Evolutionary conservation across 371 early-diverging fungal species (phyloP), one percentile per base, ranked within the genome.

Genomic region (Batkoa obscura): DNA sequence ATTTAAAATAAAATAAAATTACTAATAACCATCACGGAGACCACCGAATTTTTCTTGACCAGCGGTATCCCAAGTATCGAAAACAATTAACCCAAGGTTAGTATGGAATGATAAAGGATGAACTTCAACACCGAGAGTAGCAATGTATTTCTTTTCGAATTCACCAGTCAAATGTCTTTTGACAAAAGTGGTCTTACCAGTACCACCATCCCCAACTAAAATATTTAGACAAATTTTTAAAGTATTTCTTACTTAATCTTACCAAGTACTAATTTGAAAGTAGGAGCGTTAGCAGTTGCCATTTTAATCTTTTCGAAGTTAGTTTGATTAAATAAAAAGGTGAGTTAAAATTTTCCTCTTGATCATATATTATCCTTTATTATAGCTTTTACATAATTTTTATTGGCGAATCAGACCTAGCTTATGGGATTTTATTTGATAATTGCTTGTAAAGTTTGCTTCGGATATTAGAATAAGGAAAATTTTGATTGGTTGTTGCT

Each of bases 31-130:
- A 80, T 99, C 99, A 73, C 98, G 96, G 56, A 99, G 92, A 71
- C 96, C 96, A 69, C 98, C 96, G 64, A 99, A 95, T 88, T 99
- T 99, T 73, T 99, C 99, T 71, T 99, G 99, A 60, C 99, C 99
- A 57, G 99, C 99, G 47, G 96, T 95, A 71, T 98, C 95, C 96
- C 96, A 98, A 60, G 95, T 91, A 80, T 94, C 91, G 83, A 99
- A 99, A 65, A 85, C 72, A 64, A 99, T 93, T 34, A 74, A 64
- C 53, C 98, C 97, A 71, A 81, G 88, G 84, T 91, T 96, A 64
- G 99, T 98, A 78, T 84, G 85, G 85, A 99, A 99, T 55, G 73
- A 76, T 57, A 99, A 74, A 58, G 94, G 91, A 74, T 94, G 95
- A 45, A 97, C 96, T 74, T 98, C 99, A 62, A 98, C 99, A 74